Evolutionary conservation across 2,329 filamentous ascomycete genomes (phyloP), one percentile per base, ranked within the genome.

Genomic region (Myriangium duriaei): DNA sequence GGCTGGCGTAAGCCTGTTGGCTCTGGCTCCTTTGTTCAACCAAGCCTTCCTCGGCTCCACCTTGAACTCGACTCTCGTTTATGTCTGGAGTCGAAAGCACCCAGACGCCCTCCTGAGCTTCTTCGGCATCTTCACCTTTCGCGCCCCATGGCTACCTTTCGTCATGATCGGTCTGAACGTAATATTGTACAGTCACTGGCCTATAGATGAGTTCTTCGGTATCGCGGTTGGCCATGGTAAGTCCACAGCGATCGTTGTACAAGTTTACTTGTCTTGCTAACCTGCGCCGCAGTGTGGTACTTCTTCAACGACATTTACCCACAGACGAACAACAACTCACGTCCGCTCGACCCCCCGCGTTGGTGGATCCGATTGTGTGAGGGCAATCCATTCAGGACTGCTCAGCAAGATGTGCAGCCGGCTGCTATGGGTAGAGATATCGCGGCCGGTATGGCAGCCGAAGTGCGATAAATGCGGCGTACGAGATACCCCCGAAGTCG

Each of bases 291-390:
- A 72, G 71, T 96, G 29, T 96, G 87, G 81, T 98, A 96, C 60
- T 98, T 95, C 64, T 95, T 96, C 60, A 83, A 79, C 42, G 91
- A 98, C 57, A 87, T 98, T 11, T 98, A 94, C 59, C 91, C 91
- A 3, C 82, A 86, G 3, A 72, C 95, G 30, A 83, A 95, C 60
- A 77, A 81, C 45, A 85, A 85, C 12, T 79, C 81, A 36, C 72
- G 83, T 40, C 91, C 91, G 1, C 68, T 98, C 33, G 88, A 94
- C 51, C 88, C 91, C 26, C 91, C 91, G 0, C 64, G 66, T 42
- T 95, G 84, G 79, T 98, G 88, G 88, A 73, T 82, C 41, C 72
- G 86, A 30, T 54, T 96, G 12, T 94, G 94, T 53, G 86, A 79
- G 45, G 51, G 63, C 47, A 39, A 79, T 47, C 66, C 71, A 32